Conservation (phyloP, 345 rosid genomes). For the Fremontodendron californicum region DNA sequence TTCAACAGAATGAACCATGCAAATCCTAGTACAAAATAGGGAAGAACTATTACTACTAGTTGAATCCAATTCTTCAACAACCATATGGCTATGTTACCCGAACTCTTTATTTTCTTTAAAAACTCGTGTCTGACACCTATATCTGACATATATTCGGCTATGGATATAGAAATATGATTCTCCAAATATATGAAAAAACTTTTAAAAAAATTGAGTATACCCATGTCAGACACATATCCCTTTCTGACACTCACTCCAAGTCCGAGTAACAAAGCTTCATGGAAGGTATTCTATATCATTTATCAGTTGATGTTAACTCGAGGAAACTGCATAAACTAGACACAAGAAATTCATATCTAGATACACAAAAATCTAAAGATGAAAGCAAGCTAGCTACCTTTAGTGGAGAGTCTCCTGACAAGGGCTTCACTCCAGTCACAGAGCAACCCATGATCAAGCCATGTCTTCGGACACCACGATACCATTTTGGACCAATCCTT, state of each 20-base stretch:
- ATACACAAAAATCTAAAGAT: not conserved
- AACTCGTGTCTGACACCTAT: no score
- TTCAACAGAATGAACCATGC: not conserved
- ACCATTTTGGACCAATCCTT: slow-evolving; percentile 99
- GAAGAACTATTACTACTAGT: not conserved
- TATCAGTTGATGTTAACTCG: not conserved
- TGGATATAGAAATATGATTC: no score
- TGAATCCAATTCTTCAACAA: not conserved
- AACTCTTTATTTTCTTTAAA: no score
- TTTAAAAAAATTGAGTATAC: no score
- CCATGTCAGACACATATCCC: no score
- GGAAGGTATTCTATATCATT: not conserved
- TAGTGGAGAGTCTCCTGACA: slow-evolving; percentile 95
- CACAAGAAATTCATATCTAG: not conserved
- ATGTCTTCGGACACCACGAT: slow-evolving; percentile 95
- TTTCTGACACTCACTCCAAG: no score
- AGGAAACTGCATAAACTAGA: not conserved
- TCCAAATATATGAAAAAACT: no score
- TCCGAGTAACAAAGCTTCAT: no score
- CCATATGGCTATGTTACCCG: no score
- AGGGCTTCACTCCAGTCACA: slow-evolving; percentile 93
- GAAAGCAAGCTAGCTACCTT: slow-evolving; percentile 48
- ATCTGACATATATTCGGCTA: no score
- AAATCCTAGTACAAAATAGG: not conserved
- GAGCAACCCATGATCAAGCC: slow-evolving; percentile 99